Conservation (phyloP, 164 flowering plant genomes). For the Magnolia changhungtana region DNA sequence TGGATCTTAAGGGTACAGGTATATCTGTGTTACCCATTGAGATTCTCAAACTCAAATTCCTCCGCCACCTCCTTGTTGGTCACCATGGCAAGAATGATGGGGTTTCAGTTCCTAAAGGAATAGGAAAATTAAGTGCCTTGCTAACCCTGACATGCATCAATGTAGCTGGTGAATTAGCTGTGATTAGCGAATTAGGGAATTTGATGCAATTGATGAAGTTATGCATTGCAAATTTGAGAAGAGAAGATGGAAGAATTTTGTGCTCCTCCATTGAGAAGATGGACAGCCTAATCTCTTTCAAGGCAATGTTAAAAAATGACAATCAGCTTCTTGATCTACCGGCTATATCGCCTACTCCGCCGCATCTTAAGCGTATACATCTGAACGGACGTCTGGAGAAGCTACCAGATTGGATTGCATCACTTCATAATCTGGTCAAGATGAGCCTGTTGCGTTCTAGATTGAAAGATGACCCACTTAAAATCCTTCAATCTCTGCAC, state of each 20-base stretch:
- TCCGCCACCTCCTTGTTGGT: conserved; percentile 32
- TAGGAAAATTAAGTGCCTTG: conserved; percentile 21
- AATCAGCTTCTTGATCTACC: conserved; percentile 22
- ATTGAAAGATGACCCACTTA: conserved; percentile 23
- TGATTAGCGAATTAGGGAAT: conserved; percentile 20
- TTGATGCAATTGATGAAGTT: conserved; percentile 30
- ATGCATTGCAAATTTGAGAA: conserved; percentile 24
- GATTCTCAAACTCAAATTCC: conserved; percentile 22
- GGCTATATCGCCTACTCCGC: conserved; percentile 20
- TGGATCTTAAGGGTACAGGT: conserved; percentile 27
- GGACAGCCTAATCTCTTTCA: conserved; percentile 17
- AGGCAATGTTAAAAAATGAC: conserved; percentile 1
- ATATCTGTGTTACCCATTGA: conserved; percentile 25
- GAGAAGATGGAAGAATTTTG: conserved; percentile 15
- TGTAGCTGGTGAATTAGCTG: conserved; percentile 1
- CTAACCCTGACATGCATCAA: conserved; percentile 25
- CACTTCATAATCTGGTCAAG: conserved; percentile 10
- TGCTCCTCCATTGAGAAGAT: conserved; percentile 21
- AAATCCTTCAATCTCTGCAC: conserved; percentile 25
- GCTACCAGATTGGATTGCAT: conserved; percentile 20
- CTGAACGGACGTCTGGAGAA: conserved; percentile 20
- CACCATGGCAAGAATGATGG: conserved; percentile 16
- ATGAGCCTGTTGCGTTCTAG: conserved; percentile 18
- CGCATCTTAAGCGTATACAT: conserved; percentile 15
- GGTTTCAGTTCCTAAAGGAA: conserved; percentile 10